phyloP scores from a whole-genome alignment of 495 filamentous ascomycete genomes.

The Penicillium salamii region DNA sequence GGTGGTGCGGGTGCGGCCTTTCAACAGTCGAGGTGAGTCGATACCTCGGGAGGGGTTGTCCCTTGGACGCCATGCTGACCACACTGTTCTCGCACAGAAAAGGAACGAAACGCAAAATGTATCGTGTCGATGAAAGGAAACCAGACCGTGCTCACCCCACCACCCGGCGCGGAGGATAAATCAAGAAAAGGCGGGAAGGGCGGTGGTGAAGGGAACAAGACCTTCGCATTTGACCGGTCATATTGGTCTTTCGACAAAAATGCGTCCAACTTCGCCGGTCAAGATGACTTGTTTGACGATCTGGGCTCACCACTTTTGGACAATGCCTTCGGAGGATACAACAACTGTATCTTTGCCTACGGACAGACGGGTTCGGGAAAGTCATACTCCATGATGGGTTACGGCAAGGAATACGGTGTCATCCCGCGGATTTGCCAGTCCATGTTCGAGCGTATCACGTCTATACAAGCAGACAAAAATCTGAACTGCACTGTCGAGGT shows the following conservation, averaged over 20 bases:
- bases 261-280: slow-evolving; percentile 81
- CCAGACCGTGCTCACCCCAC: slow-evolving; percentile 84
- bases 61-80: background rate
- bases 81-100: slow-evolving; percentile 52
- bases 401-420: slow-evolving; percentile 92
- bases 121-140: slow-evolving; percentile 93
- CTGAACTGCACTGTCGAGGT: slow-evolving; percentile 92
- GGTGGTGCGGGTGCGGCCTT: slow-evolving; percentile 91
- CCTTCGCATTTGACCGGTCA: slow-evolving; percentile 92
- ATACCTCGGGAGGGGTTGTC: slow-evolving; percentile 8
- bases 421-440: slow-evolving; percentile 97
- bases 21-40: slow-evolving; percentile 83
- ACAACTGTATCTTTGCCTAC: slow-evolving; percentile 99
- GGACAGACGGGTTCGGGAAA: slow-evolving; percentile 98
- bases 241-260: slow-evolving; percentile 96
- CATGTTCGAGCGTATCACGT: slow-evolving; percentile 86
- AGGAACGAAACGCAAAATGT: slow-evolving; percentile 90
- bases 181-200: slow-evolving; percentile 59
- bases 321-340: slow-evolving; percentile 98
- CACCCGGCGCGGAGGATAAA: slow-evolving; percentile 60
- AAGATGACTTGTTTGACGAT: slow-evolving; percentile 84
- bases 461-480: slow-evolving; percentile 73
- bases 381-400: slow-evolving; percentile 99
- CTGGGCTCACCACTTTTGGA: slow-evolving; percentile 88
- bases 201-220: slow-evolving; percentile 73